Base-by-base conservation (phyloP, 2,329 filamentous ascomycete genomes). In the Ceratocystis colombiana region DNA sequence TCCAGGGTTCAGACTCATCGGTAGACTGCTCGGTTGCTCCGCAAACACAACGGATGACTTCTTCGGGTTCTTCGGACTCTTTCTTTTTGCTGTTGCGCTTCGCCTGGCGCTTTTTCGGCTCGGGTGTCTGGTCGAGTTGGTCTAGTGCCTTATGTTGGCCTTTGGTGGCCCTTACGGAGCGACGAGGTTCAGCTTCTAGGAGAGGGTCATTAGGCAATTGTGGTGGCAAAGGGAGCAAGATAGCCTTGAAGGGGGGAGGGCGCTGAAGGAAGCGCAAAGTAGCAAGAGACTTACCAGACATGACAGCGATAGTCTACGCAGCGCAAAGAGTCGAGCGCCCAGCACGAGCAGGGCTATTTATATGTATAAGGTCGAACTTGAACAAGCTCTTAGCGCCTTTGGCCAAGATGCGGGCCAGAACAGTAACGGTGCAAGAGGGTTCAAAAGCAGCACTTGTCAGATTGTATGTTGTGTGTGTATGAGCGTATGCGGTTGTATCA, bases 141-240 rank as follows among this genome's bases (percentile, higher is more conserved):
- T 96, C 91, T 71, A 90, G 87, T 70, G 88, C 88, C 76, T 96
- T 96, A 76, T 97, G 91, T 72, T 96, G 92, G 74, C 94, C 94
- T 75, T 99, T 99, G 70, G 94, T 99, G 72, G 93, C 91, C 73
- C 94, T 88, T 70, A 94, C 92, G 55, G 94, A 99, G 74, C 94
- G 89, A 75, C 94, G 88, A 68, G 91, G 89, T 82, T 96, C 93
- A 67, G 78, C 75, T 76, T 85, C 81, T 67, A 25, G 59, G 22
- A 44, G 12, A 41, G 44, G 74, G 75, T 75, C 76, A 71, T 63
- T 53, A 61, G 62, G n/a, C 44, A 25, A 22, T 15, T n/a, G 3
- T 10, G n/a, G 20, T 33, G 22, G 30, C 10, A 15, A 17, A 57
- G n/a, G 53, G 25, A 57, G 25, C 5, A 33, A 30, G 17, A 15